phyloP scores from a whole-genome alignment of 2,329 filamentous ascomycete genomes.

The Fusarium sp. region DNA sequence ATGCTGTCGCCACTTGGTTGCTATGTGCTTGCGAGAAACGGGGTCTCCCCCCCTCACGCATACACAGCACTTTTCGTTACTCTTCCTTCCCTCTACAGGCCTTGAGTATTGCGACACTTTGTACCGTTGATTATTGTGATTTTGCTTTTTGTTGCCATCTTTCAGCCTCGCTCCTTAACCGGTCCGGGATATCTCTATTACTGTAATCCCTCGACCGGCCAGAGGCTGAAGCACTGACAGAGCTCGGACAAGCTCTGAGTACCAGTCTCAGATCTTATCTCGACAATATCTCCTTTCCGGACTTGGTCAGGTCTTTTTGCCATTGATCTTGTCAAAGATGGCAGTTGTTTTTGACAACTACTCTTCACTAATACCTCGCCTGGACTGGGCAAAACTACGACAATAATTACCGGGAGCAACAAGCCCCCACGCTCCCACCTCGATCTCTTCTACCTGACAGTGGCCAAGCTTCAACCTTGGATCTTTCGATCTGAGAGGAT shows the following conservation, averaged over 20 bases:
- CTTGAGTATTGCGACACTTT: slow-evolving; percentile 3
- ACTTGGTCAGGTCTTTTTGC: slow-evolving; percentile 22
- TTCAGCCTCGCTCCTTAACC: slow-evolving; percentile 24
- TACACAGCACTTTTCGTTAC: slow-evolving; percentile 28
- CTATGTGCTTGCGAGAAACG: slow-evolving; percentile 4
- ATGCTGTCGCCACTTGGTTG: slow-evolving; percentile 1
- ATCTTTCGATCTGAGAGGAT: slow-evolving; percentile 16
- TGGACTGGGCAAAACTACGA: slow-evolving; percentile 26
- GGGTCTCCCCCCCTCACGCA: slow-evolving; percentile 10
- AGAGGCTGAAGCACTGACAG: slow-evolving; percentile 24
- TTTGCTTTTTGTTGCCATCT: slow-evolving; percentile 21
- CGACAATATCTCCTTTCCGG: slow-evolving; percentile 3
- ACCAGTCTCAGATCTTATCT: slow-evolving; percentile 17
- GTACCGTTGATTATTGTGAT: slow-evolving; percentile 16
- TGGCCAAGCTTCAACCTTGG: slow-evolving; percentile 2
- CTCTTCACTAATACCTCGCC: slow-evolving; percentile 43
- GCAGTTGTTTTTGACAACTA: slow-evolving; percentile 30
- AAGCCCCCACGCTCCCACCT: slow-evolving; percentile 12
- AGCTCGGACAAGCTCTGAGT: slow-evolving; percentile 18
- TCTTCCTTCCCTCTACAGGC: slow-evolving; percentile 7
- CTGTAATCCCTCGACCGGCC: slow-evolving; percentile 27
- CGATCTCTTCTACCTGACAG: slow-evolving; percentile 3
- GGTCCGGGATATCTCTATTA: slow-evolving; percentile 19
- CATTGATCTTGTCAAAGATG: slow-evolving; percentile 23
- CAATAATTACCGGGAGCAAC: slow-evolving; percentile 28